A percentile compares a stretch with the other conserved stretches of the same genome.
phyloP scores from a whole-genome alignment of 1,139 yeast genomes.

The Hemisphaericaspora xylofermentans region DNA sequence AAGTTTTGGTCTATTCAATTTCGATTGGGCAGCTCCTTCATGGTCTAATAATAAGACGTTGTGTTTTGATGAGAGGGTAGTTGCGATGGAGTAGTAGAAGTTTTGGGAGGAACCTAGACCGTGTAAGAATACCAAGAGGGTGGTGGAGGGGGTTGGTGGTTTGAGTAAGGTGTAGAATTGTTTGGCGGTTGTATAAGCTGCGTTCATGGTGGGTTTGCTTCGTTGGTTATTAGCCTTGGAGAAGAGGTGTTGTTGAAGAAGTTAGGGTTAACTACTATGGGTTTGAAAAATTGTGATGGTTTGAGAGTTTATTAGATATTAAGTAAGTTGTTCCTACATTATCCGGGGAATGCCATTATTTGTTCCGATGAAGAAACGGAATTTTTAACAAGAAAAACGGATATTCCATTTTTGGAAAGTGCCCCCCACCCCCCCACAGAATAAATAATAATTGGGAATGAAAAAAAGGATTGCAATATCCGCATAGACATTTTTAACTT shows the following conservation, averaged over 20 bases:
- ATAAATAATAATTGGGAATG: not conserved
- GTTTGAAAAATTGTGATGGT: not conserved
- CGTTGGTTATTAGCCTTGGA: not conserved
- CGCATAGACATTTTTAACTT: too few species aligned
- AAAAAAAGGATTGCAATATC: not conserved
- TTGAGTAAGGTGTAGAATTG: slow-evolving; percentile 10
- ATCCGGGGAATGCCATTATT: too few species aligned
- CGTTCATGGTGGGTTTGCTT: slow-evolving; percentile 4
- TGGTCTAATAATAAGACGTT: slow-evolving; percentile 24
- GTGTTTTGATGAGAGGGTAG: slow-evolving; percentile 13
- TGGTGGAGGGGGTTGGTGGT: slow-evolving; percentile 3
- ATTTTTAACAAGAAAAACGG: not conserved
- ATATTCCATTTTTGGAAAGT: not conserved
- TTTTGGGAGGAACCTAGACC: slow-evolving; percentile 30
- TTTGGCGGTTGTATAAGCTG: slow-evolving; percentile 8
- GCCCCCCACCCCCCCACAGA: not conserved
- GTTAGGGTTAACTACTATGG: too few species aligned
- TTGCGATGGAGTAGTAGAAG: slow-evolving; percentile 21
- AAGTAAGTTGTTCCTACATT: not conserved
- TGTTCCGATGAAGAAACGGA: too few species aligned
- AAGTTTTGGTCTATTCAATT: slow-evolving; percentile 11
- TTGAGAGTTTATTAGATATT: not conserved
- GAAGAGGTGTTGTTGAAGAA: not conserved
- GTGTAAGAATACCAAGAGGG: slow-evolving; percentile 20
- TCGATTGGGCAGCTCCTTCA: slow-evolving; percentile 24